Percentiles rank a stretch among this genome's conserved stretches.
These are phyloP conservation scores for Talaromyces sp. DNA, from an alignment of 2,329 filamentous ascomycete genomes.

Conservation along the genomic window DNA sequence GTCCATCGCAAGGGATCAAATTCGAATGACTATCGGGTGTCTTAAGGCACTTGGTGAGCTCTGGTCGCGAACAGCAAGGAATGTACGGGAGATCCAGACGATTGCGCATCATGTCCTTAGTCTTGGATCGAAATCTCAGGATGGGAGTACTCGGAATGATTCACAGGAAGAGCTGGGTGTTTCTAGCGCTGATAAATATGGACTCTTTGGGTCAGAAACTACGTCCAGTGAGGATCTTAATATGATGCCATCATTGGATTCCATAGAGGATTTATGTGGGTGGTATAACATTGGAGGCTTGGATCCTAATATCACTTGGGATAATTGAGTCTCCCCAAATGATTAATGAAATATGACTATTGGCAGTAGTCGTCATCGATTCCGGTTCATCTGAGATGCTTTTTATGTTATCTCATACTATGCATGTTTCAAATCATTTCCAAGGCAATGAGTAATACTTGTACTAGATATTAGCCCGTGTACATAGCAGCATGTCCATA, in stretches of 20 bases:
- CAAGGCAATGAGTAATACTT: too few relatives aligned
- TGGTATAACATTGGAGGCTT: slow-evolving; percentile 21
- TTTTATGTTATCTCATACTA: too few relatives aligned
- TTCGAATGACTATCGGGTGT: slow-evolving; percentile 48
- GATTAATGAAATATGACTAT: neutral
- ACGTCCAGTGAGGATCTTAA: slow-evolving; percentile 6
- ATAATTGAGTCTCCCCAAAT: neutral
- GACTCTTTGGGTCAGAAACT: slow-evolving; percentile 2
- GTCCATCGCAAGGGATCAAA: slow-evolving; percentile 44
- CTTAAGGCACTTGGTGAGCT: slow-evolving; percentile 40
- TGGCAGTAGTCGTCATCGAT: too few relatives aligned
- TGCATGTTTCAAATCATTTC: too few relatives aligned
- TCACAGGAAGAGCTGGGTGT: neutral
- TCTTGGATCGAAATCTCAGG: slow-evolving; percentile 6
- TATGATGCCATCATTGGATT: slow-evolving; percentile 10
- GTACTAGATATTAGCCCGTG: too few relatives aligned
- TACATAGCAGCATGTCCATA: too few relatives aligned
- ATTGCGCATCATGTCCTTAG: slow-evolving; percentile 40
- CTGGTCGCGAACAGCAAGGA: slow-evolving; percentile 42
- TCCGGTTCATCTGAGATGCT: too few relatives aligned
- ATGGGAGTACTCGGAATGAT: neutral
- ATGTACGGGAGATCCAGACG: slow-evolving; percentile 44
- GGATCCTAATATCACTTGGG: slow-evolving; percentile 12
- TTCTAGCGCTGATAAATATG: slow-evolving; percentile 2
- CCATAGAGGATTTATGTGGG: slow-evolving; percentile 23